A percentile compares a stretch with the other conserved stretches of the same genome.
phyloP scores from a whole-genome alignment of 140 eudicot species.

The Flaveria floridana region DNA sequence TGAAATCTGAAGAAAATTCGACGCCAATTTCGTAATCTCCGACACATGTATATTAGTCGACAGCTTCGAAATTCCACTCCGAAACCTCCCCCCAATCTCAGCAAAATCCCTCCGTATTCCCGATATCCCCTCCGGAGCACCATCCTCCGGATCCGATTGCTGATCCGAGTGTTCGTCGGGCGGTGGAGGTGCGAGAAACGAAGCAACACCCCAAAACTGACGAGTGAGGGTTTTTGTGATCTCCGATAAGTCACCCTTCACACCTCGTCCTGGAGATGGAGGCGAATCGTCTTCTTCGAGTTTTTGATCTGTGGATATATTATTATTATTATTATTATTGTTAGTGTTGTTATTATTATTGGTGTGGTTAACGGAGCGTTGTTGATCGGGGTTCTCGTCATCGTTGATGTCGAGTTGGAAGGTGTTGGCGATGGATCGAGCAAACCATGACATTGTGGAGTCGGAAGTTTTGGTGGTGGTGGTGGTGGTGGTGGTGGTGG shows the following conservation, averaged over 20 bases:
- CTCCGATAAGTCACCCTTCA: conserved; percentile 86
- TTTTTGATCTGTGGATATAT: conserved; percentile 15
- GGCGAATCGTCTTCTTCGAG: conserved; percentile 36
- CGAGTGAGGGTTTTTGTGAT: conserved; percentile 81
- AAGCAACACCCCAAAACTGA: conserved; percentile 97
- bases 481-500: conserved; percentile 32
- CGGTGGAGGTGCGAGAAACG: conserved; percentile 96
- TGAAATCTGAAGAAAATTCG: conserved; percentile 63
- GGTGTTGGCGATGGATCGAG: conserved; percentile 73
- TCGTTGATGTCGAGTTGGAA: conserved; percentile 56
- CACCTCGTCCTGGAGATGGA: conserved; percentile 59
- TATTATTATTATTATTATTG: background rate
- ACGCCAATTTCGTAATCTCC: conserved; percentile 76
- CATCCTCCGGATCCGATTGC: conserved; percentile 36
- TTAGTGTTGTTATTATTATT: background rate
- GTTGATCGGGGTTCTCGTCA: conserved; percentile 6
- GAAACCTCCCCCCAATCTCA: conserved; percentile 90
- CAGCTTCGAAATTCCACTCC: conserved; percentile 76
- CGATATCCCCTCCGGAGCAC: conserved; percentile 36
- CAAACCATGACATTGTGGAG: conserved; percentile 77
- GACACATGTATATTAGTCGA: conserved; percentile 70
- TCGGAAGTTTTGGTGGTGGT: conserved; percentile 5
- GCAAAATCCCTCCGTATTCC: conserved; percentile 74
- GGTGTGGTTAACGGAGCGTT: background rate
- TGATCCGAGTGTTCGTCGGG: conserved; percentile 29